Base-by-base conservation (phyloP, 179 eudicot genomes). In the Silene noctiflora region DNA sequence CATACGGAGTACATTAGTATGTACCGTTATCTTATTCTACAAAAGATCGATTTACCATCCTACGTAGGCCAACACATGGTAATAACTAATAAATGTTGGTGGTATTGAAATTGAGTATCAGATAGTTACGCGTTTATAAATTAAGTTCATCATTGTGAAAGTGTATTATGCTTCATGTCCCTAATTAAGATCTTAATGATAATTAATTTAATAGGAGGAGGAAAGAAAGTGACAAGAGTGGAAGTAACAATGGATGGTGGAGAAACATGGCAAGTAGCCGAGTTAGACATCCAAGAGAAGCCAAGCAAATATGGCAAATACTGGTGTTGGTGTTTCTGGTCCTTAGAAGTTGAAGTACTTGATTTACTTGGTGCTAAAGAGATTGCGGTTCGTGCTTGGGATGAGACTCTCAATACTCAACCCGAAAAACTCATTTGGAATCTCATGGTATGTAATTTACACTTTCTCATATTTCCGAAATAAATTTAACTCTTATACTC, bases 291-390 rank as follows among this genome's bases (percentile, higher is more conserved):
- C 75, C 89, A 81, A 0, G 97, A 94, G 82, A 94, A 81, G 80
- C 90, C 89, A 3, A 94, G 73, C 77, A 84, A 81, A 79, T 94
- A 92, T 61, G 96, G 96, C 1, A 92, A 88, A 44, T 90, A 85
- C 75, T 92, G 98, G 98, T 94, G 98, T 72, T 94, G 98, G 98
- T 94, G 98, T 72, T 94, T 94, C 73, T 94, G 98, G 98, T 90
- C 94, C 0, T 72, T 94, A 46, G 94, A 94, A 81, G 97, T 94
- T 2, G 93, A 90, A 77, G 97, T 90, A 1, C 82, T 88, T 4
- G 91, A 89, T 81, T 76, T 94, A 10, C 89, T 94, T 3, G 84
- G 81, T 4, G 83, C 98, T 65, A 92, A 90, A 64, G 98, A 92
- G 77, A 87, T 94, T 1, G 93, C 94, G 0, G 98, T 94, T 6